Percentiles rank a stretch among this genome's conserved stretches.
These are phyloP conservation scores for Chaetomiaceae sp. DNA, from an alignment of 2,329 filamentous ascomycete species.

Conservation along the genomic window DNA sequence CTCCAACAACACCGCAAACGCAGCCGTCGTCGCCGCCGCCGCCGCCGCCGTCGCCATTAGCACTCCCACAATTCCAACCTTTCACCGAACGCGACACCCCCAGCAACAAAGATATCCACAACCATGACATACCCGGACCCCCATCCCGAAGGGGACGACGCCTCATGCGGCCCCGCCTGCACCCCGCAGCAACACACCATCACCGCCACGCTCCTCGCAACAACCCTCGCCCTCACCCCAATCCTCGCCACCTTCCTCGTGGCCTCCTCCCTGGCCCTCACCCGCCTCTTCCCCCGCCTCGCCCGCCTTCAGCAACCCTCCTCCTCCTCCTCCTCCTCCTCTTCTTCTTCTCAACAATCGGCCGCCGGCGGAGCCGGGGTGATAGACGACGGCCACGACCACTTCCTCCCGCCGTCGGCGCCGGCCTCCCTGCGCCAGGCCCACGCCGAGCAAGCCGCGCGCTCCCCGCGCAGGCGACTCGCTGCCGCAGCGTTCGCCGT, in stretches of 20 bases:
- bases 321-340: background rate
- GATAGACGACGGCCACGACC: constrained; percentile 54
- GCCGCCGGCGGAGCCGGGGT: too few relatives aligned
- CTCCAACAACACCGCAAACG: background rate
- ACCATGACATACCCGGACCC: constrained; percentile 2
- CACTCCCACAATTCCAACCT: background rate
- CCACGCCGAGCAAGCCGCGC: constrained; percentile 54
- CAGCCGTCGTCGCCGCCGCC: background rate
- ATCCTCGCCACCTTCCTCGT: constrained; percentile 67
- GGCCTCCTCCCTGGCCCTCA: constrained; percentile 58
- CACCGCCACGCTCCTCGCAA: background rate
- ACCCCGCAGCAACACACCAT: constrained; percentile 1
- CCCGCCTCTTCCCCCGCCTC: constrained; percentile 69
- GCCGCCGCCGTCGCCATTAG: background rate
- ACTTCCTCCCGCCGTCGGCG: constrained; percentile 59
- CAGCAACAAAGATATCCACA: background rate
- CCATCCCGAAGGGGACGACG: background rate
- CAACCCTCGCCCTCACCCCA: constrained; percentile 56
- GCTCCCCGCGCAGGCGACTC: constrained; percentile 46
- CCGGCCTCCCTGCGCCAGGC: constrained; percentile 54
- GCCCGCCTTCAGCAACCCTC: constrained; percentile 44
- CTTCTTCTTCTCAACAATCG: too few relatives aligned
- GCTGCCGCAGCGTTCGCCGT: constrained; percentile 67
- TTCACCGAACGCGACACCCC: background rate
- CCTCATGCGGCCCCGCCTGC: constrained; percentile 12